Conservation (phyloP, 1,139 yeast species). For the Nakaseomyces uthaithaninus region DNA sequence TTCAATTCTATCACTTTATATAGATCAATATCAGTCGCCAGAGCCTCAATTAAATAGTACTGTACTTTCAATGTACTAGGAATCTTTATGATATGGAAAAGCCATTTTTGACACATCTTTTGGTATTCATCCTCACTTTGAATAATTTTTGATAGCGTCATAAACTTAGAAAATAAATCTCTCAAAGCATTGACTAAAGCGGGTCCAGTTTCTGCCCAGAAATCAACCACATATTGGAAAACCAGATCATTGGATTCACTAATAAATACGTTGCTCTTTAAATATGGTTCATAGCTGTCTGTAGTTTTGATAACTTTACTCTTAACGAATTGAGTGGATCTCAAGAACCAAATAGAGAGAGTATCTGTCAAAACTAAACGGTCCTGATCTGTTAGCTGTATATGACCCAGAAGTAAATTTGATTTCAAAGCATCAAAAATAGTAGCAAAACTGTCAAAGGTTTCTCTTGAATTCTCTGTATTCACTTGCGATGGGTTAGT, state of each 20-base stretch:
- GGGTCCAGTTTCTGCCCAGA: conserved; percentile 64
- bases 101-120: conserved; percentile 39
- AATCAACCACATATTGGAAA: conserved; percentile 53
- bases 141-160: conserved; percentile 35
- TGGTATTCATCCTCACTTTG: conserved; percentile 18
- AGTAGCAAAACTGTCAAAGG: conserved; percentile 10
- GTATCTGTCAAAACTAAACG: conserved; percentile 50
- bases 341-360: conserved; percentile 53
- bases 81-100: conserved; percentile 36
- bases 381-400: conserved; percentile 10
- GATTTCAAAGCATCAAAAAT: conserved; percentile 10
- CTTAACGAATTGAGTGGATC: conserved; percentile 33
- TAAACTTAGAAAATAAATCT: conserved; percentile 48
- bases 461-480: conserved; percentile 9
- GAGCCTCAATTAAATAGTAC: conserved; percentile 50
- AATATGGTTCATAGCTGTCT: conserved; percentile 11
- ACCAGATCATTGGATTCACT: conserved; percentile 33
- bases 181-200: conserved; percentile 61
- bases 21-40: conserved; percentile 42
- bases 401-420: neutral
- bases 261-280: conserved; percentile 19
- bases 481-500: conserved; percentile 16
- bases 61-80: conserved; percentile 49
- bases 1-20: conserved; percentile 36
- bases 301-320: conserved; percentile 14